Evolutionary conservation across 2,329 filamentous ascomycete species (phyloP), one percentile per base, ranked within the genome.

Genomic region (Talaromyces sp.): DNA sequence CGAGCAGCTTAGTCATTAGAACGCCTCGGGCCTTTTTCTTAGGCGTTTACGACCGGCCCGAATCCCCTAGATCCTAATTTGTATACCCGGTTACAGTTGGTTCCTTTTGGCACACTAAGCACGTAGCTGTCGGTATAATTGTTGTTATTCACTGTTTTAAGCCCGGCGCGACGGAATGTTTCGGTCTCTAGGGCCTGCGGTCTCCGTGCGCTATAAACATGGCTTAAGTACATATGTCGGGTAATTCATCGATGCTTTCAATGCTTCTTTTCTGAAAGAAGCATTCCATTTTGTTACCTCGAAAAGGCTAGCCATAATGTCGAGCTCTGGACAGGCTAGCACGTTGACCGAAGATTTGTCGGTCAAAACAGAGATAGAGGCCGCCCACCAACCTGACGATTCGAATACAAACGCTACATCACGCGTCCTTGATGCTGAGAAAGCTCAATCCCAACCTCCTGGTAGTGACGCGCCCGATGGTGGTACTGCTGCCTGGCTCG

Each of bases 401-500:
- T 38, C 35, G 35, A 38, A 38, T 3, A 5, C 35, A 38, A 38
- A 38, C 17, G 17, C 35, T 38, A 17, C 5, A 17, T 38, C 35
- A 38, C n/a, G 35, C 6, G 17, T n/a, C 14, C 35, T n/a, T n/a
- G 35, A 38, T 38, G 35, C 17, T 38, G 35, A 38, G 35, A 38
- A 38, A 38, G 35, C 35, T 38, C 35, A 17, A 38, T 38, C 17
- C 6, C 14, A 38, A 17, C 17, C 35, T 38, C 35, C 35, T 9
- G 35, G 35, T 38, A 38, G 35, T 38, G 35, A 59, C 31, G 19
- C 8, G 35, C 61, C 26, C 50, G 69, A 62, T 62, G 68, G 68
- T 3, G 69, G 65, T 14, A 11, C 59, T 3, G 31, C 52, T 50
- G 69, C 69, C 12, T 71, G 70, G 68, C 62, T 70, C 1, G 67